These are phyloP conservation scores for Colletotrichum spinosum DNA, from an alignment of 2,329 filamentous ascomycete genomes.

Conservation along the genomic window DNA sequence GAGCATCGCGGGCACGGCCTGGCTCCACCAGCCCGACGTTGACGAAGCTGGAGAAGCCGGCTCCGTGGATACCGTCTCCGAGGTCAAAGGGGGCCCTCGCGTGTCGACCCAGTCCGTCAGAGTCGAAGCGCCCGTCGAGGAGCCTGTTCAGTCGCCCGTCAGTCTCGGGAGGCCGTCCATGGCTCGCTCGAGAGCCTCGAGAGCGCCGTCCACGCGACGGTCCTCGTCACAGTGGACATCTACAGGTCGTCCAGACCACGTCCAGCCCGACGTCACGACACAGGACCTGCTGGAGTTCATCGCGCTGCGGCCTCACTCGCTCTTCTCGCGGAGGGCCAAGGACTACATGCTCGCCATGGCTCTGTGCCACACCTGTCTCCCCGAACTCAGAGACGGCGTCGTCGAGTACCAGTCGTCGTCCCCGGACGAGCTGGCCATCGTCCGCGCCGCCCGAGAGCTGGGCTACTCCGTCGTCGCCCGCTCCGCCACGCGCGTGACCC, in stretches of 20 bases:
- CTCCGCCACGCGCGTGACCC: slow-evolving; percentile 75
- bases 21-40: slow-evolving; percentile 85
- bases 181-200: slow-evolving; percentile 42
- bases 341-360: slow-evolving; percentile 88
- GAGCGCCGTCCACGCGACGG: slow-evolving; percentile 49
- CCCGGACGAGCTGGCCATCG: slow-evolving; percentile 88
- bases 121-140: slow-evolving; percentile 11
- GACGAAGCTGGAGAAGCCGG: slow-evolving; percentile 48
- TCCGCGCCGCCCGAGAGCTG: slow-evolving; percentile 85
- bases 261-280: slow-evolving; percentile 72
- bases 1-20: slow-evolving; percentile 88
- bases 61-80: slow-evolving; percentile 14
- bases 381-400: slow-evolving; percentile 78
- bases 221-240: slow-evolving; percentile 64
- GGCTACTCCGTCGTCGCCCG: slow-evolving; percentile 83
- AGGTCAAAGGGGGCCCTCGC: slow-evolving; percentile 5
- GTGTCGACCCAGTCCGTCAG: slow-evolving; percentile 22
- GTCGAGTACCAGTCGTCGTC: slow-evolving; percentile 90
- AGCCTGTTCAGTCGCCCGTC: slow-evolving; percentile 17
- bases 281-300: slow-evolving; percentile 83
- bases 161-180: slow-evolving; percentile 39
- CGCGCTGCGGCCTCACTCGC: slow-evolving; percentile 76
- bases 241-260: slow-evolving; percentile 58
- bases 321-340: slow-evolving; percentile 82
- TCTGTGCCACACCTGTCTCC: slow-evolving; percentile 90